phyloP scores from a whole-genome alignment of 345 rosid species.

The Brassica carinata region DNA sequence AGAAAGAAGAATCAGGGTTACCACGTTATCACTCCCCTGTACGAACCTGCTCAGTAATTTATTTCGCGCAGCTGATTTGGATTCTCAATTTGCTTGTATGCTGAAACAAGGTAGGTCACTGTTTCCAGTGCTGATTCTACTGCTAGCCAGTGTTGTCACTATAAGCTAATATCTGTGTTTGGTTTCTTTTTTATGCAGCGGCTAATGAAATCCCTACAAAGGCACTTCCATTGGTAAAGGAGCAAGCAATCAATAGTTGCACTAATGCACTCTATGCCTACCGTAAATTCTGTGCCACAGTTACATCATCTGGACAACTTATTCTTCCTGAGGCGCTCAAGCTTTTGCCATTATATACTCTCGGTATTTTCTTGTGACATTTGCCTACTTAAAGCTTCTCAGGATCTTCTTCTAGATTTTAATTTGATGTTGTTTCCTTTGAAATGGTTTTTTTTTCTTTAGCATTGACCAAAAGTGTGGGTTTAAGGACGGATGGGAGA shows the following conservation, averaged over 20 bases:
- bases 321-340: conserved; percentile 98
- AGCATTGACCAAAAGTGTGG: conserved; percentile 85
- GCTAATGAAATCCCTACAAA: conserved; percentile 72
- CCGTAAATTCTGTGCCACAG: conserved; percentile 95
- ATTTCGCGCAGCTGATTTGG: conserved; percentile 93
- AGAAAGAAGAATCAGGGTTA: conserved; percentile 90
- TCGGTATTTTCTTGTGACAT: conserved; percentile 57
- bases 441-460: conserved; percentile 27
- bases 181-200: conserved; percentile 47
- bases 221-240: conserved; percentile 66
- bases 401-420: conserved; percentile 6
- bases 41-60: conserved; percentile 81
- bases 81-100: conserved; percentile 91
- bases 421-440: conserved; percentile 16
- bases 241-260: conserved; percentile 73
- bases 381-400: conserved; percentile 1
- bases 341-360: conserved; percentile 87
- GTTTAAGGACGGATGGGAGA: conserved; percentile 77
- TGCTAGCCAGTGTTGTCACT: conserved; percentile 11
- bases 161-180: conserved; percentile 7
- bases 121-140: neutral
- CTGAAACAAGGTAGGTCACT: conserved; percentile 76
- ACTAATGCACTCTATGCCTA: conserved; percentile 77
- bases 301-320: conserved; percentile 93
- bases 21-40: conserved; percentile 87